Evolutionary conservation across 352 stramenopile species (phyloP).

Genomic region (Globisporangium megalacanthum): DNA sequence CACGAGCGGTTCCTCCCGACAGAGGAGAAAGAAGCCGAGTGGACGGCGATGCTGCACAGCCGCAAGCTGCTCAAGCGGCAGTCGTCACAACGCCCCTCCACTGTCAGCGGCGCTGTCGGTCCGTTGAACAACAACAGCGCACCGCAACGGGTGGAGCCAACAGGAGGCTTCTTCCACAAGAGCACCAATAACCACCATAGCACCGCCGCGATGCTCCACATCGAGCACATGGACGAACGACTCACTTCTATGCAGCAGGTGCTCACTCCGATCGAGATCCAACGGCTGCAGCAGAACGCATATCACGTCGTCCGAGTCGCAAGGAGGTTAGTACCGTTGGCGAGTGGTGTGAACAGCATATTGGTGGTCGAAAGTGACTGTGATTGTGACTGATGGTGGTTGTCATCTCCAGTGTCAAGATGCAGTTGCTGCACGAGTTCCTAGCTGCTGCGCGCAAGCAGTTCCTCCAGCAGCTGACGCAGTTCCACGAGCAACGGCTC

Average conservation of each 20-base stretch:
- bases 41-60: slow-evolving; percentile 11
- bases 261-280: slow-evolving; percentile 70
- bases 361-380: neutral
- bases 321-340: slow-evolving; percentile 32
- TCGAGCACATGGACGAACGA: slow-evolving; percentile 58
- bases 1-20: slow-evolving; percentile 23
- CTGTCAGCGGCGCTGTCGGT: slow-evolving; percentile 3
- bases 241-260: slow-evolving; percentile 71
- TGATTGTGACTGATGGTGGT: neutral
- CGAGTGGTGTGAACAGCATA: neutral
- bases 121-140: neutral
- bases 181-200: neutral
- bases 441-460: slow-evolving; percentile 35
- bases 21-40: slow-evolving; percentile 35
- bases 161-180: neutral
- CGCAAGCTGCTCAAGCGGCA: slow-evolving; percentile 10
- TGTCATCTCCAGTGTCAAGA: slow-evolving; percentile 41
- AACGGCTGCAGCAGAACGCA: slow-evolving; percentile 55
- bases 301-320: slow-evolving; percentile 64
- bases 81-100: neutral
- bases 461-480: slow-evolving; percentile 32
- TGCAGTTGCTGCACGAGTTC: slow-evolving; percentile 42
- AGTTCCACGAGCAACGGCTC: slow-evolving; percentile 42
- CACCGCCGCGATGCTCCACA: slow-evolving; percentile 20
- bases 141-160: neutral